Conservation (phyloP, 192 early-diverging fungal species). For the Bifiguratus adelaidae region DNA sequence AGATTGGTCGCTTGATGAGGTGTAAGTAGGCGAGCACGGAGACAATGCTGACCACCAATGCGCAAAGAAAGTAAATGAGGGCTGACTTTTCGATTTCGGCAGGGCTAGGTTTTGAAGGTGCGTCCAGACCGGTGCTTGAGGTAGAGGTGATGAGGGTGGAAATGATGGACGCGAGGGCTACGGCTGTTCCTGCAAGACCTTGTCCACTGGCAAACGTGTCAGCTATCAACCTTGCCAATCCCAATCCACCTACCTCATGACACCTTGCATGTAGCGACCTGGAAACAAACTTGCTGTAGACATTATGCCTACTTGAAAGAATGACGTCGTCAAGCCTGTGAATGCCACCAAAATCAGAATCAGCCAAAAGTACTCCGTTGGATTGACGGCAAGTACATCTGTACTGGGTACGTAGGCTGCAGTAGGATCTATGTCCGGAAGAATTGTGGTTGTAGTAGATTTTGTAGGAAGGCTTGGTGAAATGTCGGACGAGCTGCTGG, state of each 20-base stretch:
- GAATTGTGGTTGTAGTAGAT: too few relatives aligned
- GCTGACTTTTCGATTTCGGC: constrained; percentile 16
- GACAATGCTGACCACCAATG: constrained; percentile 22
- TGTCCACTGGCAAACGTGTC: too few relatives aligned
- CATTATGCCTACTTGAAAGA: constrained; percentile 58
- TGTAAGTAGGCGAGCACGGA: constrained; percentile 24
- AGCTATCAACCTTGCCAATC: background rate
- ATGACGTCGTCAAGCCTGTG: constrained; percentile 46
- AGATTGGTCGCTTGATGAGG: constrained; percentile 26
- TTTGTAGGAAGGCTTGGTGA: too few relatives aligned
- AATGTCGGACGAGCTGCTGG: too few relatives aligned
- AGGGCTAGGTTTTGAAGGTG: constrained; percentile 7
- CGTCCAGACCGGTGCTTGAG: constrained; percentile 5
- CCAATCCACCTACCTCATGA: constrained; percentile 43
- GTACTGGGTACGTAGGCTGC: too few relatives aligned
- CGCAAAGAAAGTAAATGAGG: constrained; percentile 38
- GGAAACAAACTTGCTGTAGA: constrained; percentile 61
- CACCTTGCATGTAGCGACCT: constrained; percentile 54
- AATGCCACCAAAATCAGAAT: constrained; percentile 40
- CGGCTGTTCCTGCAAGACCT: constrained; percentile 55
- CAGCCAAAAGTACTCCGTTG: constrained; percentile 49
- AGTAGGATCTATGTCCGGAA: too few relatives aligned
- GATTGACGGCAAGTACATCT: background rate
- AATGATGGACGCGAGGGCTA: constrained; percentile 49
- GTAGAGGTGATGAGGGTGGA: constrained; percentile 30